Evolutionary conservation across 2,329 filamentous ascomycete genomes (phyloP).

Genomic region (Ploettnerulaceae sp.): DNA sequence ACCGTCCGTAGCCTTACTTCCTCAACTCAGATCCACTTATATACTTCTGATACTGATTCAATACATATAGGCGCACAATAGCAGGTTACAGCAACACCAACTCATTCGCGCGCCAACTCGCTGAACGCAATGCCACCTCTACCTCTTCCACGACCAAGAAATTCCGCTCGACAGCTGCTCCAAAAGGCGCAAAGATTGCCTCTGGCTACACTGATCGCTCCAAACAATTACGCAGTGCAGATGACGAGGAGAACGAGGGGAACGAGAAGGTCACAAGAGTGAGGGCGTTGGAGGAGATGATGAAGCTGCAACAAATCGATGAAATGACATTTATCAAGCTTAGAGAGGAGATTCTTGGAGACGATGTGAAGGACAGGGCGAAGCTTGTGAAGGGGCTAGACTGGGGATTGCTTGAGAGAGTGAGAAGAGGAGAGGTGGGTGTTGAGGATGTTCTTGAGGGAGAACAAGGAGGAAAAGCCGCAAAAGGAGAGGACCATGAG

Average conservation of each 20-base stretch:
- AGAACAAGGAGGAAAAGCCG: conserved; percentile 22
- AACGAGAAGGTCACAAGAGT: conserved; percentile 60
- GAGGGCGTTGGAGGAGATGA: conserved; percentile 72
- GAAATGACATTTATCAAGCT: conserved; percentile 71
- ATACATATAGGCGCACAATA: conserved; percentile 19
- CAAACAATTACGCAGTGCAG: conserved; percentile 53
- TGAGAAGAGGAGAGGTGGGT: conserved; percentile 65
- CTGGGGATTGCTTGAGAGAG: conserved; percentile 68
- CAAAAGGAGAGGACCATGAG: conserved; percentile 33
- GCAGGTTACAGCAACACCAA: conserved; percentile 28
- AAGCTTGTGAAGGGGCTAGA: conserved; percentile 92
- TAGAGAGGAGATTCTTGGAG: conserved; percentile 73
- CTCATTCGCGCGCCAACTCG: conserved; percentile 80
- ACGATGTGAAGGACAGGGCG: conserved; percentile 62
- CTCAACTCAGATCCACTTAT: background rate
- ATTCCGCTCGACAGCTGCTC: conserved; percentile 67
- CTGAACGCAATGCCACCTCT: conserved; percentile 55
- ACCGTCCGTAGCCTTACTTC: conserved; percentile 53
- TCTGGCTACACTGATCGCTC: conserved; percentile 82
- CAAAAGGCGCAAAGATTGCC: conserved; percentile 76
- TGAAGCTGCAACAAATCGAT: conserved; percentile 82
- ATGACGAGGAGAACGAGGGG: conserved; percentile 43
- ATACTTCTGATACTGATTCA: conserved; percentile 8
- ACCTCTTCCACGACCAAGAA: conserved; percentile 55
- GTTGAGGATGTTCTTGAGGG: conserved; percentile 34